A percentile compares a stretch with the other conserved stretches of the same genome.
Evolutionary conservation across 208 protist species (phyloP).

Genomic region (Histomonas meleagridis): DNA sequence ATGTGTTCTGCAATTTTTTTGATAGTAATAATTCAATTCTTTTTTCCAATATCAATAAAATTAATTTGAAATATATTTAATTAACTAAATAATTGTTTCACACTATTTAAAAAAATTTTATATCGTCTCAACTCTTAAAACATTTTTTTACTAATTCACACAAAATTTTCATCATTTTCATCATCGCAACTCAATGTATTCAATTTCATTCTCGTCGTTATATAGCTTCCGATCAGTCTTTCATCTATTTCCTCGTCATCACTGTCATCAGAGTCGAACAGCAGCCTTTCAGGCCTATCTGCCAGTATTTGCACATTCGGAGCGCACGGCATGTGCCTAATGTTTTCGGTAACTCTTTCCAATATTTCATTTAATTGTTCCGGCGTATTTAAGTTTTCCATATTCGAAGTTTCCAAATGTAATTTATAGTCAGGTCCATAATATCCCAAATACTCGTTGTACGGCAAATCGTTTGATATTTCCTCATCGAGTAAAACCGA

Average conservation of each 20-base stretch:
- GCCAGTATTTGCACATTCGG: not conserved
- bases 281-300: not conserved
- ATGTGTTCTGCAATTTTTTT: too few species aligned
- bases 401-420: not conserved
- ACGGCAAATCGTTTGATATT: constrained; percentile 61
- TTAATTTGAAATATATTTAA: too few species aligned
- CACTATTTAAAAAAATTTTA: too few species aligned
- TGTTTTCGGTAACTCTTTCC: not conserved
- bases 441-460: constrained; percentile 75
- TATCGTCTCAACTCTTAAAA: too few species aligned
- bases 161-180: not conserved
- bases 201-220: not conserved
- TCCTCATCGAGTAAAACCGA: constrained; percentile 40
- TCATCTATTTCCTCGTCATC: not conserved
- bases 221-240: not conserved
- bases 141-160: too few species aligned
- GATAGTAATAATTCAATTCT: too few species aligned
- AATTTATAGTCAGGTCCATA: constrained; percentile 63
- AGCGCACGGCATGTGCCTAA: not conserved
- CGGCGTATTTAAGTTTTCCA: not conserved
- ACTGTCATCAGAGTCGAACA: not conserved
- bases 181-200: not conserved
- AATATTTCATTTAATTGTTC: not conserved
- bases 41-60: too few species aligned
- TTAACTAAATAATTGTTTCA: too few species aligned